Base-by-base conservation (phyloP, 352 stramenopile species). In the Phytophthora tubulina region DNA sequence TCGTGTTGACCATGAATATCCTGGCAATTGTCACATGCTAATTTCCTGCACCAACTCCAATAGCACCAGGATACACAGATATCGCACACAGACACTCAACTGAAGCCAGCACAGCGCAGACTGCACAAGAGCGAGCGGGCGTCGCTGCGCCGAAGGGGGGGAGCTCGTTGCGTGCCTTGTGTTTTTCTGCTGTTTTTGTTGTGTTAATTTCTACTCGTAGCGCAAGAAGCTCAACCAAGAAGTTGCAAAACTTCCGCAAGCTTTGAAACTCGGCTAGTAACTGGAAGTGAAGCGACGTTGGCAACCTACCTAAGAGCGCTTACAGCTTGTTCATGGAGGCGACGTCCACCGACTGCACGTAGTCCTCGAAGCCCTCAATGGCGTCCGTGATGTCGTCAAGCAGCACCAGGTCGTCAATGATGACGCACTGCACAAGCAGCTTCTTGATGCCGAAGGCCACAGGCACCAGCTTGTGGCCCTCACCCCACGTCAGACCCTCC, bases 321-420 rank as follows among this genome's bases (percentile, higher is more conserved):
- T 92, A 94, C 42, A 94, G 75, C 78, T 94, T 94, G 84, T 94
- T 95, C 89, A 97, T 96, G 54, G 86, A 92, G 17, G 85, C 83
- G 9, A 97, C 73, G 59, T 96, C 88, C 36, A 97, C 90, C 58
- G 75, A 89, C 76, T 97, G 90, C 54, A 97, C 88, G 51, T 92
- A 82, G 70, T 96, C 89, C 70, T 96, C 90, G 71, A 95, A 89
- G 50, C 74, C 51, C 67, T 91, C 83, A 48, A 97, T 97, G 48
- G 77, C 74, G 6, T 97, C 90, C 53, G 86, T 93, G 65, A 97
- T 90, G 67, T 94, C 88, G 68, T 95, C 88, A 21, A 94, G 75
- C 56, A 90, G 72, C 72, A 96, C 85, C 53, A 93, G 66, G 57
- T 89, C 83, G 71, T 96, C 89, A 13, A 94, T 79, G 52, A 96